Evolutionary conservation across 2,329 filamentous ascomycete species (phyloP), one percentile per base, ranked within the genome.

Genomic region (Colletotrichum eleusines): DNA sequence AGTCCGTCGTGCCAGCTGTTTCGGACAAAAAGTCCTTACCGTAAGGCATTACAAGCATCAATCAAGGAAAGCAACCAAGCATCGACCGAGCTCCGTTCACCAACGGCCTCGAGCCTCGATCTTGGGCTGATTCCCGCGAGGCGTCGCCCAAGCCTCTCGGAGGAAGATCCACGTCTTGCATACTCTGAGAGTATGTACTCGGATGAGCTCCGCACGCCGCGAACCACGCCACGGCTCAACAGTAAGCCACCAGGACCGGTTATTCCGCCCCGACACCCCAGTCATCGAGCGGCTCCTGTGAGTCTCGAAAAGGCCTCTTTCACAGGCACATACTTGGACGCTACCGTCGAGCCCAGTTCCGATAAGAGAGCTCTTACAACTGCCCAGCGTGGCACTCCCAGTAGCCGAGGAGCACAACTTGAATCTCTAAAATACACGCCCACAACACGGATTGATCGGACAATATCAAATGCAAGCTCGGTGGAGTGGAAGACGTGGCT

Each of bases 401-500:
- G 35, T 5, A n/a, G 16, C n/a, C 58, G 23, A 5, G 48, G 18
- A 12, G 23, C 31, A 20, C 28, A 59, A 18, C 26, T 46, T 20
- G 51, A 40, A n/a, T 33, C 26, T 8, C 18, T 44, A 3, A 61
- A 38, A 18, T 63, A 58, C 31, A 73, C 74, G 9, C 73, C 76
- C 20, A 76, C 73, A 0, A 59, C 80, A 81, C 74, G 76, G 71
- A 44, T 75, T 23, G 78, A 79, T 55, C 78, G 83, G n/a, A 77
- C 80, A 1, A 73, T 76, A 3, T 85, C 84, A 1, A 81, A 81
- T 0, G 79, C 80, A 7, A 86, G 85, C 66, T 88, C 86, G 2
- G 77, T 82, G 2, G 87, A 88, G 68, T 89, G 86, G 87, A 88
- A 88, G 76, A 83, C 79, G 0, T 86, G 84, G 84, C 82, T 89